These are phyloP conservation scores for Fusarium sp. DNA, from an alignment of 2,329 filamentous ascomycete species.

Conservation along the genomic window DNA sequence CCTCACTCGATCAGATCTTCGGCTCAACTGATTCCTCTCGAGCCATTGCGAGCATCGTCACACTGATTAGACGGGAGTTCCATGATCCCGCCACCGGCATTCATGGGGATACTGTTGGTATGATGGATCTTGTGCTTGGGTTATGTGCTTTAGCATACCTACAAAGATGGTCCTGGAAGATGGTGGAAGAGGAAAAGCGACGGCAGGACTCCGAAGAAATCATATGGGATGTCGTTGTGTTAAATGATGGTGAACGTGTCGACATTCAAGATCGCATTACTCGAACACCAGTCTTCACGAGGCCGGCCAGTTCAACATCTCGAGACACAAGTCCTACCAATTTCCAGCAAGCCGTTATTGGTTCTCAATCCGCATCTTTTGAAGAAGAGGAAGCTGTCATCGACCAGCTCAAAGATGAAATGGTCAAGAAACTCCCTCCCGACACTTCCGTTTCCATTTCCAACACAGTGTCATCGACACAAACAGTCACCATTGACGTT, in stretches of 20 bases:
- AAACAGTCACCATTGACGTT: slow-evolving; percentile 72
- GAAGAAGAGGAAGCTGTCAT: slow-evolving; percentile 56
- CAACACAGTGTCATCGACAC: slow-evolving; percentile 67
- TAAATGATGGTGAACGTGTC: slow-evolving; percentile 66
- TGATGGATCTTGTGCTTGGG: slow-evolving; percentile 69
- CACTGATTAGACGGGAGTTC: slow-evolving; percentile 71
- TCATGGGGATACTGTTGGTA: slow-evolving; percentile 67
- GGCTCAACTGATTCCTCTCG: slow-evolving; percentile 76
- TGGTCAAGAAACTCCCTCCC: slow-evolving; percentile 62
- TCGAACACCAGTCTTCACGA: neutral
- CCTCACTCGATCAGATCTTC: slow-evolving; percentile 70
- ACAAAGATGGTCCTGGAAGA: slow-evolving; percentile 64
- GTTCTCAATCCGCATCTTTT: neutral
- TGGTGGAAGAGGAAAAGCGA: slow-evolving; percentile 60
- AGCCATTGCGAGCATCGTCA: slow-evolving; percentile 73
- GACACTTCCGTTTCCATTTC: slow-evolving; percentile 69
- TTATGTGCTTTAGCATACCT: slow-evolving; percentile 70
- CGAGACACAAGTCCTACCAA: neutral
- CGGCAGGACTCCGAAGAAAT: slow-evolving; percentile 63
- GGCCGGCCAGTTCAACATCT: neutral
- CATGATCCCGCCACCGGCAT: slow-evolving; percentile 69
- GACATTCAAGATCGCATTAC: slow-evolving; percentile 54
- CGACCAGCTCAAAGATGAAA: slow-evolving; percentile 61
- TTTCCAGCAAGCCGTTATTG: neutral
- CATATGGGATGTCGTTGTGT: slow-evolving; percentile 74